These are phyloP conservation scores for Bremia lactucae DNA, from an alignment of 352 stramenopile species.

Conservation along the genomic window DNA sequence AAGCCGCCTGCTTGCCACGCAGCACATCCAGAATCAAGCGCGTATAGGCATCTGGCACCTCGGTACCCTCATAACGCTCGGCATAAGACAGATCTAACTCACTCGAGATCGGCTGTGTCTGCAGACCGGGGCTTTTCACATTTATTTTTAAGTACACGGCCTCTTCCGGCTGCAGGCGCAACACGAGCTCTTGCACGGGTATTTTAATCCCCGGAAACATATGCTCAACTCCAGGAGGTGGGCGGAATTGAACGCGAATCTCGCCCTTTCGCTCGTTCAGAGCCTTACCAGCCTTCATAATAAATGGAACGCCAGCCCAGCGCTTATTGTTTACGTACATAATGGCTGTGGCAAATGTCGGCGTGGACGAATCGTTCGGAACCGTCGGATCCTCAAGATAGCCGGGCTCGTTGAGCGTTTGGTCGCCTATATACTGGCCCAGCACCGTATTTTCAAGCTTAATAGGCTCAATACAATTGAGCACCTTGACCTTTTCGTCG, in stretches of 20 bases:
- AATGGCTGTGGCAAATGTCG: slow-evolving; percentile 87
- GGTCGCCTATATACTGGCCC: slow-evolving; percentile 91
- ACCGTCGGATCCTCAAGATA: slow-evolving; percentile 96
- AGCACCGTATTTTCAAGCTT: slow-evolving; percentile 91
- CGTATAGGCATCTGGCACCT: slow-evolving; percentile 96
- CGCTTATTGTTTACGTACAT: slow-evolving; percentile 92
- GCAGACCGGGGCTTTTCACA: slow-evolving; percentile 91
- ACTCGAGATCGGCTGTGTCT: slow-evolving; percentile 85
- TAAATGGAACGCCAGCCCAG: slow-evolving; percentile 97
- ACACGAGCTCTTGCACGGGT: slow-evolving; percentile 93
- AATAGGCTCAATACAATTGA: slow-evolving; percentile 92
- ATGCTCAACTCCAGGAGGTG: slow-evolving; percentile 78
- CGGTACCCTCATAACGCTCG: slow-evolving; percentile 71
- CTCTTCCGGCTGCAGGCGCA: slow-evolving; percentile 94
- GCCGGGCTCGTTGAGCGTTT: slow-evolving; percentile 70
- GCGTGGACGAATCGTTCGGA: slow-evolving; percentile 85
- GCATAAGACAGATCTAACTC: slow-evolving; percentile 96
- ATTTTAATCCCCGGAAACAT: slow-evolving; percentile 87
- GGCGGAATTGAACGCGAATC: slow-evolving; percentile 95
- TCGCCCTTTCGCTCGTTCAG: slow-evolving; percentile 96
- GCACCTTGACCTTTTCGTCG: slow-evolving; percentile 96
- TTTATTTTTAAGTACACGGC: slow-evolving; percentile 96
- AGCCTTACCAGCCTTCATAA: slow-evolving; percentile 98
- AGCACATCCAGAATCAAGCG: slow-evolving; percentile 96
- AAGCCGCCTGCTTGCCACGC: slow-evolving; percentile 90